Evolutionary conservation across 495 filamentous ascomycete species (phyloP).

Genomic region (Daldinia decipiens): DNA sequence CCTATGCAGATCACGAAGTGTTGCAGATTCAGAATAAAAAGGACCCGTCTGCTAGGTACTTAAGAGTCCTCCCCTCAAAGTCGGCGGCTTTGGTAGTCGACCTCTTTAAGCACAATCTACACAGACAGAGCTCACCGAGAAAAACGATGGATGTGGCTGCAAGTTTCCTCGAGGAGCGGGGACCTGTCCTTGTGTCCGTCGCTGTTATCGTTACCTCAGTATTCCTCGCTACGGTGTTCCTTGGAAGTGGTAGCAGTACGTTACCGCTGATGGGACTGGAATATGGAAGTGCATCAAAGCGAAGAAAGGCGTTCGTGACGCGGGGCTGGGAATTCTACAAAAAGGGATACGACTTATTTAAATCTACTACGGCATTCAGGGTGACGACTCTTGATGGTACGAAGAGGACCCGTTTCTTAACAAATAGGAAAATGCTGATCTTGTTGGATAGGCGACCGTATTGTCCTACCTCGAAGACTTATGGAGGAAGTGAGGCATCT

Average conservation of each 20-base stretch:
- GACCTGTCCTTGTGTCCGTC: constrained; percentile 45
- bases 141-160: constrained; percentile 26
- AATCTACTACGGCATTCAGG: constrained; percentile 46
- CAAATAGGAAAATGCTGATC: neutral
- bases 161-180: constrained; percentile 35
- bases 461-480: constrained; percentile 50
- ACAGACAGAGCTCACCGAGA: neutral
- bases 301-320: constrained; percentile 46
- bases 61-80: neutral
- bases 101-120: neutral
- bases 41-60: neutral
- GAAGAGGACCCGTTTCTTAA: neutral
- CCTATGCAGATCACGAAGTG: neutral
- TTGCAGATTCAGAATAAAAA: neutral
- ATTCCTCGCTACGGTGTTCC: constrained; percentile 38
- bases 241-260: constrained; percentile 22
- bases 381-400: constrained; percentile 48
- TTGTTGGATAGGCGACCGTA: constrained; percentile 26
- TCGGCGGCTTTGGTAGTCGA: neutral
- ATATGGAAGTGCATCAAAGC: constrained; percentile 48
- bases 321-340: constrained; percentile 44
- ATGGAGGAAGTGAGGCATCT: constrained; percentile 51
- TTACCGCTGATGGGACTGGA: constrained; percentile 48
- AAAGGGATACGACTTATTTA: constrained; percentile 53
- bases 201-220: constrained; percentile 38